phyloP scores from a whole-genome alignment of 148 eudicot genomes.

The Vaccinium macrocarpon region DNA sequence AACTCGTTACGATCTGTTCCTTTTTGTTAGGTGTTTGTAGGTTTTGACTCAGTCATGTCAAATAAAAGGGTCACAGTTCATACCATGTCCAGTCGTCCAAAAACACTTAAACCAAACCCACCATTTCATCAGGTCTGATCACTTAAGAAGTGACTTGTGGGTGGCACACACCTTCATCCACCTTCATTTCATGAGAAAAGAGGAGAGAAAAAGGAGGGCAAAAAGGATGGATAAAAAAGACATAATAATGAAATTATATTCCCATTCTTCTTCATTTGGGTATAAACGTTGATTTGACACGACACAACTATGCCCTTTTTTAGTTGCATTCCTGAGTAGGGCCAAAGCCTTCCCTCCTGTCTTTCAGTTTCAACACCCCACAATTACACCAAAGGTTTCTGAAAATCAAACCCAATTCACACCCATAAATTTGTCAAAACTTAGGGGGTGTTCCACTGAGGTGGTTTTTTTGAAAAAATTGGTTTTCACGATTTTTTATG shows the following conservation, averaged over 20 bases:
- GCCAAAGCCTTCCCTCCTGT: neutral
- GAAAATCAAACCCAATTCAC: neutral
- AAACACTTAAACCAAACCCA: constrained; percentile 18
- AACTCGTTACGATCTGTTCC: neutral
- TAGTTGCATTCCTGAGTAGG: constrained; percentile 9
- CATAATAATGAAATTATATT: constrained; percentile 22
- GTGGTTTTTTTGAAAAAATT: too few species aligned
- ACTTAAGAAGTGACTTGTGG: neutral
- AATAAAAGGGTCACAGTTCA: neutral
- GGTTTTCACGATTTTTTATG: too few species aligned
- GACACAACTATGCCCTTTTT: constrained; percentile 19
- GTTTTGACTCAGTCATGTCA: too few species aligned
- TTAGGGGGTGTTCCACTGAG: too few species aligned
- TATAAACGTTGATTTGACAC: constrained; percentile 16
- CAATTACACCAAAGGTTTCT: neutral
- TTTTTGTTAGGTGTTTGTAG: neutral
- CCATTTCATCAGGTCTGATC: constrained; percentile 8
- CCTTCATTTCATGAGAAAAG: constrained; percentile 1
- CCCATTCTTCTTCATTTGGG: constrained; percentile 22
- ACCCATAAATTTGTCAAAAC: neutral
- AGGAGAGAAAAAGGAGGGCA: constrained; percentile 3
- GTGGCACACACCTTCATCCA: constrained; percentile 11
- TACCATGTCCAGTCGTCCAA: constrained; percentile 5
- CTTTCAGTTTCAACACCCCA: neutral
- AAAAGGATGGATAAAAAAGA: constrained; percentile 17